A percentile compares a stretch with the other conserved stretches of the same genome.
phyloP scores from a whole-genome alignment of 352 stramenopile genomes.

The Pythium folliculosum region DNA sequence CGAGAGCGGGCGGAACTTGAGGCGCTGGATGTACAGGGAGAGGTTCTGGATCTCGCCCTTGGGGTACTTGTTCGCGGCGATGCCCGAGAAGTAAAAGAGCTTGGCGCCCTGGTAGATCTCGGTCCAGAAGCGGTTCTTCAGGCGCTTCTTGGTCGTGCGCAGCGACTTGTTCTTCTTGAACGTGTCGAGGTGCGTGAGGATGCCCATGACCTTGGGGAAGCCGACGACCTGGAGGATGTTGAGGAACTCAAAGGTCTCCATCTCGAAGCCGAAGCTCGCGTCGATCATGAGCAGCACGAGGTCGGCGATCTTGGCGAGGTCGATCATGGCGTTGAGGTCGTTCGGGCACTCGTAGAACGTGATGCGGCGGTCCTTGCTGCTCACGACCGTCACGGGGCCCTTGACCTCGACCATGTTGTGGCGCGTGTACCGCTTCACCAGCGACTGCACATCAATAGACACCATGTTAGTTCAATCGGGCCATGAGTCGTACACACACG shows the following conservation, averaged over 20 bases:
- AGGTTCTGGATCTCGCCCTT: constrained; percentile 99
- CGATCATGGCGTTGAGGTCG: constrained; percentile 91
- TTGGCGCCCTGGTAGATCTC: constrained; percentile 96
- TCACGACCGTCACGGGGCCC: constrained; percentile 99
- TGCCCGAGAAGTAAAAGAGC: constrained; percentile 97
- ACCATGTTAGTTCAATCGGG: neutral
- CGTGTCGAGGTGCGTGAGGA: constrained; percentile 98
- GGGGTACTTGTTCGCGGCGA: constrained; percentile 99
- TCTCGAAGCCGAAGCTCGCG: constrained; percentile 99
- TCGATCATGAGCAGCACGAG: constrained; percentile 98
- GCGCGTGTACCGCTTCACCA: constrained; percentile 99
- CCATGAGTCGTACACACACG: neutral
- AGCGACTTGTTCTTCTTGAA: constrained; percentile 99
- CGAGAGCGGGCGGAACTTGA: constrained; percentile 98
- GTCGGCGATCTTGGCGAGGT: constrained; percentile 99
- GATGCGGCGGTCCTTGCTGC: constrained; percentile 96
- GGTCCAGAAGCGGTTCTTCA: constrained; percentile 99
- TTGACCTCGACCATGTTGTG: constrained; percentile 97
- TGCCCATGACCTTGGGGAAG: constrained; percentile 96
- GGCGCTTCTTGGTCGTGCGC: constrained; percentile 97
- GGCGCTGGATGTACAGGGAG: constrained; percentile 95
- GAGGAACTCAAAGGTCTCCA: constrained; percentile 99
- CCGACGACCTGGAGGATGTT: constrained; percentile 97
- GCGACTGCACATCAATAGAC: constrained; percentile 45
- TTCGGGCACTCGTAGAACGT: constrained; percentile 99